Evolutionary conservation across 139 green algal species (phyloP).

Genomic region (Chlamydomonas incerta): DNA sequence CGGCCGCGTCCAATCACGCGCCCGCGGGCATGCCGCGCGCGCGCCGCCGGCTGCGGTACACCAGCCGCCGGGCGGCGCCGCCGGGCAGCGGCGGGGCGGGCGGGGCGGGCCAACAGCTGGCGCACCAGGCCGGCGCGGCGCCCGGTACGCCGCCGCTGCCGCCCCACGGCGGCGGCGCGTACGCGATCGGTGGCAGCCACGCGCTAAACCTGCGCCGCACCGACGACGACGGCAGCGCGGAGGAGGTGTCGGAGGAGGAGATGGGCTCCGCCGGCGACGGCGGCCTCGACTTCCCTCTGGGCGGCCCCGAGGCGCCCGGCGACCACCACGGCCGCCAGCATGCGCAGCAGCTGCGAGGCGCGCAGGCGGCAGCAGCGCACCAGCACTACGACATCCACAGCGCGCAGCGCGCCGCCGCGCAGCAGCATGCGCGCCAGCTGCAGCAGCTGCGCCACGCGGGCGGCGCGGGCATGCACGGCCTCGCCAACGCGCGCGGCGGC

Average conservation of each 20-base stretch:
- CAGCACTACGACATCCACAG: not conserved
- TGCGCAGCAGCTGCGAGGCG: not conserved
- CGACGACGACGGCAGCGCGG: conserved; percentile 33
- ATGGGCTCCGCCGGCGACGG: conserved; percentile 21
- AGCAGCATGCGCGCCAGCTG: conserved; percentile 34
- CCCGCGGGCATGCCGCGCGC: conserved; percentile 2
- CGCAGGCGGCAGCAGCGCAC: not conserved
- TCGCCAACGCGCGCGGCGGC: not conserved
- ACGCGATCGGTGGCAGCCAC: conserved; percentile 44
- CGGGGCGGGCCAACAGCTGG: not conserved
- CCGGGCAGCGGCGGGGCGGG: not conserved
- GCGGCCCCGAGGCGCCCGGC: not conserved
- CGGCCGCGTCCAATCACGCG: not conserved
- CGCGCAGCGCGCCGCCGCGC: not conserved
- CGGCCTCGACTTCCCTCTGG: not conserved
- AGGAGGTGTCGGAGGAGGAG: conserved; percentile 56
- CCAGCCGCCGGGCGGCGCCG: conserved; percentile 15
- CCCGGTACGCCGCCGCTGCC: conserved; percentile 15
- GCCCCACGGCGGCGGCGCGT: conserved; percentile 16
- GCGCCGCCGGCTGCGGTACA: conserved; percentile 33
- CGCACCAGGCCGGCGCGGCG: not conserved
- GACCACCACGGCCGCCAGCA: not conserved
- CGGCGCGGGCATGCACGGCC: not conserved
- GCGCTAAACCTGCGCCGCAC: conserved; percentile 47
- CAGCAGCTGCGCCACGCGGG: conserved; percentile 30